A percentile compares a stretch with the other conserved stretches of the same genome.
Conservation (phyloP, 2,329 filamentous ascomycete species). For the Cyphellophora europaea region DNA sequence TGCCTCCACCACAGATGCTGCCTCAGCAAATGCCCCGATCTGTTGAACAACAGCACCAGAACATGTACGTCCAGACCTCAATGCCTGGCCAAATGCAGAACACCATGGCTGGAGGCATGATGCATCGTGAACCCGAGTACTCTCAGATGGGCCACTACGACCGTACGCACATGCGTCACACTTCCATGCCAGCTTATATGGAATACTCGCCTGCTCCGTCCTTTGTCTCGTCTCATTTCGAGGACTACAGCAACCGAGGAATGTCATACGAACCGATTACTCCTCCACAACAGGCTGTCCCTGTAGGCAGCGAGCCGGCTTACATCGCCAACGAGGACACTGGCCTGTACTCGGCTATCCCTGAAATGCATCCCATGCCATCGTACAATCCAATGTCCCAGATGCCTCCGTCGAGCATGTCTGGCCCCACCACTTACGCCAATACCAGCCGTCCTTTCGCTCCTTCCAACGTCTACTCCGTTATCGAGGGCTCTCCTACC, state of each 20-base stretch:
- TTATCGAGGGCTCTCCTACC: conserved; percentile 94
- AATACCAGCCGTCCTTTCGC: conserved; percentile 59
- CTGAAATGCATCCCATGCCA: conserved; percentile 70
- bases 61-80: conserved; percentile 65
- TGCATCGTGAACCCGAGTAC: conserved; percentile 86
- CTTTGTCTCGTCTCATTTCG: conserved; percentile 96
- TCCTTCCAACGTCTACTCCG: conserved; percentile 77
- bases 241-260: conserved; percentile 93
- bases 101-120: conserved; percentile 47
- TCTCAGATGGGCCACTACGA: conserved; percentile 72
- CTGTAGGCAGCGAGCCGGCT: conserved; percentile 75
- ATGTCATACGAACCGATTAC: conserved; percentile 96
- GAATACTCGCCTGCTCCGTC: conserved; percentile 97
- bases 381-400: conserved; percentile 84
- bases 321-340: conserved; percentile 99
- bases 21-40: conserved; percentile 50
- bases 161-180: conserved; percentile 80
- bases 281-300: conserved; percentile 80
- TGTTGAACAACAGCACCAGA: conserved; percentile 53
- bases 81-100: conserved; percentile 52
- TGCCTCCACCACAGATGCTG: conserved; percentile 85
- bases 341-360: conserved; percentile 87
- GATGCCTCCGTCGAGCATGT: conserved; percentile 74
- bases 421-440: conserved; percentile 63
- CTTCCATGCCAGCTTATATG: conserved; percentile 97